A percentile compares a stretch with the other conserved stretches of the same genome.
These are phyloP conservation scores for Rhinocladiella mackenziei DNA, from an alignment of 2,329 filamentous ascomycete genomes.

Conservation along the genomic window DNA sequence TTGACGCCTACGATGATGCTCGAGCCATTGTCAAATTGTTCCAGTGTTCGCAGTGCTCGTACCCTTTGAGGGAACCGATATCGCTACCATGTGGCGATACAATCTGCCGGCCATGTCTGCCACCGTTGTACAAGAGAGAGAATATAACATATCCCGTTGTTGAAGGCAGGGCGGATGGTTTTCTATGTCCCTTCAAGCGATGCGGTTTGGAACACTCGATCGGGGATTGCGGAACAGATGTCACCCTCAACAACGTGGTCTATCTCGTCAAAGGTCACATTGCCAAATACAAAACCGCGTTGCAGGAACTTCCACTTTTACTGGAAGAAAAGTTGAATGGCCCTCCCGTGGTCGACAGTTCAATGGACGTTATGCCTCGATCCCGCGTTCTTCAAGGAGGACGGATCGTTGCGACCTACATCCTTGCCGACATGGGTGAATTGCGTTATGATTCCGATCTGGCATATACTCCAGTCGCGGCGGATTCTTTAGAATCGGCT, in stretches of 20 bases:
- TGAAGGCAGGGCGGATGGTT: conserved; percentile 63
- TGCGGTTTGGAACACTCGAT: conserved; percentile 70
- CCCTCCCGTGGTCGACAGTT: conserved; percentile 33
- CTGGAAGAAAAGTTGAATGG: conserved; percentile 42
- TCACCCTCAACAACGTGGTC: conserved; percentile 69
- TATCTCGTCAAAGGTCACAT: conserved; percentile 57
- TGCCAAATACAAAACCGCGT: conserved; percentile 35
- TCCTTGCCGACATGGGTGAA: conserved; percentile 59
- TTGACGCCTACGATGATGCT: conserved; percentile 53
- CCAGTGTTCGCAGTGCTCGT: conserved; percentile 72
- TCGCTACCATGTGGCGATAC: conserved; percentile 78
- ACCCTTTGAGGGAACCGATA: conserved; percentile 63
- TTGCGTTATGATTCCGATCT: conserved; percentile 57
- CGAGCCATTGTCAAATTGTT: conserved; percentile 67
- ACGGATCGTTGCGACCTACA: conserved; percentile 62
- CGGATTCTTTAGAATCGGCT: conserved; percentile 27
- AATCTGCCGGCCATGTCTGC: conserved; percentile 71
- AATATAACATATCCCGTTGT: conserved; percentile 75
- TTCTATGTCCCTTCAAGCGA: conserved; percentile 66
- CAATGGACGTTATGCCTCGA: conserved; percentile 28
- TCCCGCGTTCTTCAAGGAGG: conserved; percentile 50
- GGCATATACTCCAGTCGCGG: conserved; percentile 40
- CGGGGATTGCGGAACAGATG: conserved; percentile 72
- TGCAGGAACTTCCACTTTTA: conserved; percentile 36
- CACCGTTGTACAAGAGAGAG: conserved; percentile 58